Conservation (phyloP, 352 stramenopile species). For the Globisporangium ultimum region DNA sequence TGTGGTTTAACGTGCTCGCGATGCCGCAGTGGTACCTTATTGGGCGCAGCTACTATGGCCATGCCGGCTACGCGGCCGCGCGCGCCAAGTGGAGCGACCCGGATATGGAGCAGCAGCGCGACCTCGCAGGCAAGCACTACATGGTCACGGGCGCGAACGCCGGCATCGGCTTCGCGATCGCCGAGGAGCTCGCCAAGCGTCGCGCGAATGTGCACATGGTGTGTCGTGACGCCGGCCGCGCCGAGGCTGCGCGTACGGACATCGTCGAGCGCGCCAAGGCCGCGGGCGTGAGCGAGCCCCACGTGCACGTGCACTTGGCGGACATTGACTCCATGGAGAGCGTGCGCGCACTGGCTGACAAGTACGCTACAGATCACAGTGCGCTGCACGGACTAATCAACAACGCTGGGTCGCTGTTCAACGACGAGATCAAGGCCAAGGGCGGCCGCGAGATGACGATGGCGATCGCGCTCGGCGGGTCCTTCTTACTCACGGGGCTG, state of each 20-base stretch:
- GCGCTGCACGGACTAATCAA: slow-evolving; percentile 43
- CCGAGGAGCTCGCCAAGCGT: slow-evolving; percentile 33
- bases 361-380: slow-evolving; percentile 18
- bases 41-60: slow-evolving; percentile 29
- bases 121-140: slow-evolving; percentile 41
- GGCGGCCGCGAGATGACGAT: slow-evolving; percentile 38
- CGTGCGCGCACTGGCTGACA: slow-evolving; percentile 31
- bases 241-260: slow-evolving; percentile 29
- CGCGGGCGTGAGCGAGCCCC: slow-evolving; percentile 22
- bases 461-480: slow-evolving; percentile 35
- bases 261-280: slow-evolving; percentile 31
- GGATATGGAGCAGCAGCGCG: slow-evolving; percentile 27
- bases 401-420: slow-evolving; percentile 44
- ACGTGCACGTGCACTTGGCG: slow-evolving; percentile 37
- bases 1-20: slow-evolving; percentile 37
- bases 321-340: slow-evolving; percentile 43
- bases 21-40: slow-evolving; percentile 42
- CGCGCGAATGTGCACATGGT: slow-evolving; percentile 45
- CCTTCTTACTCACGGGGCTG: slow-evolving; percentile 43
- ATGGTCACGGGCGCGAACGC: slow-evolving; percentile 50
- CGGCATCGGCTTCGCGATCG: slow-evolving; percentile 35
- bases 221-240: slow-evolving; percentile 32
- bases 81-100: slow-evolving; percentile 30
- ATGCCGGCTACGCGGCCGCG: slow-evolving; percentile 27
- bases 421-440: slow-evolving; percentile 26